Percentiles rank a stretch among this genome's conserved stretches.
These are phyloP conservation scores for Camelina hispida DNA, from an alignment of 345 rosid genomes.

Conservation along the genomic window DNA sequence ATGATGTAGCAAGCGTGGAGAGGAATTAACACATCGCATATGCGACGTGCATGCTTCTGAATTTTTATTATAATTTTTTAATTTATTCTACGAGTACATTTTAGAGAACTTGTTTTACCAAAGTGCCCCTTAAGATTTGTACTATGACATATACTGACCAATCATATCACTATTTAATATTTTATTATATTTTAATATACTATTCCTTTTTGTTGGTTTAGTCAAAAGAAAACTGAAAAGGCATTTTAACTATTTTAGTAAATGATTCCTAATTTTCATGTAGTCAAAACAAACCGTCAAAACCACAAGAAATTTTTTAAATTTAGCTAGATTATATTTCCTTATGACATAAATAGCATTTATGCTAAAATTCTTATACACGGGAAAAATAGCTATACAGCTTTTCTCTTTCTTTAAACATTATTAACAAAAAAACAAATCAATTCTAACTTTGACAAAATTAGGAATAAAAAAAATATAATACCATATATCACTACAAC, in stretches of 20 bases:
- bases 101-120: background rate
- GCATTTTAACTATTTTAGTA: conserved; percentile 13
- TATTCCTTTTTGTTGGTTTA: background rate
- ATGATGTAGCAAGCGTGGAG: conserved; percentile 25
- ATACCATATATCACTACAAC: conserved; percentile 11
- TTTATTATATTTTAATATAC: background rate
- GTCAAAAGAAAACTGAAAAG: conserved; percentile 24
- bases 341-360: conserved; percentile 22
- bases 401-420: conserved; percentile 13
- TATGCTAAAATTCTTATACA: background rate
- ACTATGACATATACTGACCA: conserved; percentile 21
- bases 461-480: background rate
- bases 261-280: conserved; percentile 25
- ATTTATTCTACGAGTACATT: background rate
- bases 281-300: conserved; percentile 14
- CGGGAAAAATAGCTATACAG: conserved; percentile 12
- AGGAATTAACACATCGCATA: conserved; percentile 14
- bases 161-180: background rate
- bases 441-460: background rate
- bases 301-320: background rate
- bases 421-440: background rate
- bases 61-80: background rate
- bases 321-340: conserved; percentile 32
- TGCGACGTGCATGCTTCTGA: conserved; percentile 26
- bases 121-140: conserved; percentile 12